phyloP scores from a whole-genome alignment of 1,284 basidiomycete genomes.

The Sporisorium iseilematis-ciliati region DNA sequence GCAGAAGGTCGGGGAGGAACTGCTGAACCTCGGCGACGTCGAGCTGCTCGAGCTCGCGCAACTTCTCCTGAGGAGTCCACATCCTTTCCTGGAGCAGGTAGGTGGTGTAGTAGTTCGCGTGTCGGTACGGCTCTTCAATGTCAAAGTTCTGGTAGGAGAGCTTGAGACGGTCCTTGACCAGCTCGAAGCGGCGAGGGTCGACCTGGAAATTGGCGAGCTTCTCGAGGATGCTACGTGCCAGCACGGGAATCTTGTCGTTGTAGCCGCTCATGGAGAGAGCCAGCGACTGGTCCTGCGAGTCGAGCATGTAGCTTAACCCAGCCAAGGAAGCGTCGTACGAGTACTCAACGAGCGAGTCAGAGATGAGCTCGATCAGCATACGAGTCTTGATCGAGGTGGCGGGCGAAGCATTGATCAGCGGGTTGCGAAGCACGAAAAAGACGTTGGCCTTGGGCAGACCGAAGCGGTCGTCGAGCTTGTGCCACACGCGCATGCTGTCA shows the following conservation, averaged over 20 bases:
- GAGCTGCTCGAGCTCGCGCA: slow-evolving; percentile 82
- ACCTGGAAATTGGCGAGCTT: slow-evolving; percentile 80
- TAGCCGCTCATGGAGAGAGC: slow-evolving; percentile 84
- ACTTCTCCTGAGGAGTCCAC: slow-evolving; percentile 85
- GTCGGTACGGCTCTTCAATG: slow-evolving; percentile 83
- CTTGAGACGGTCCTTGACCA: slow-evolving; percentile 83
- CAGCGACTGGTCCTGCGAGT: slow-evolving; percentile 78
- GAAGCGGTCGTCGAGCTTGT: slow-evolving; percentile 69
- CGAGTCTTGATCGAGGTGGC: slow-evolving; percentile 72
- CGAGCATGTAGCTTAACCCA: slow-evolving; percentile 83
- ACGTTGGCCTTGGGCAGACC: slow-evolving; percentile 69
- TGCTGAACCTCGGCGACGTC: slow-evolving; percentile 79
- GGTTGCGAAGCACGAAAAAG: slow-evolving; percentile 66
- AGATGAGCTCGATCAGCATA: slow-evolving; percentile 87
- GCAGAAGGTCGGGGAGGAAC: slow-evolving; percentile 78
- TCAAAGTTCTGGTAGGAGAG: slow-evolving; percentile 78
- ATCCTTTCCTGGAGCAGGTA: slow-evolving; percentile 79
- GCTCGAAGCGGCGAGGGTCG: slow-evolving; percentile 79
- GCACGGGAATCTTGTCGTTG: slow-evolving; percentile 89
- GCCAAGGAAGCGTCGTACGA: slow-evolving; percentile 94
- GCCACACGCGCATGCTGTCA: slow-evolving; percentile 64
- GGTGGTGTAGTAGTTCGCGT: slow-evolving; percentile 83
- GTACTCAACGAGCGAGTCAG: slow-evolving; percentile 89
- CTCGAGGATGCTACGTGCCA: slow-evolving; percentile 82
- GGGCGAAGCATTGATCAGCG: slow-evolving; percentile 68